Percentiles rank a stretch among this genome's conserved stretches.
Evolutionary conservation across 2,329 filamentous ascomycete species (phyloP).

Genomic region (Monilinia vaccinii-corymbosi): DNA sequence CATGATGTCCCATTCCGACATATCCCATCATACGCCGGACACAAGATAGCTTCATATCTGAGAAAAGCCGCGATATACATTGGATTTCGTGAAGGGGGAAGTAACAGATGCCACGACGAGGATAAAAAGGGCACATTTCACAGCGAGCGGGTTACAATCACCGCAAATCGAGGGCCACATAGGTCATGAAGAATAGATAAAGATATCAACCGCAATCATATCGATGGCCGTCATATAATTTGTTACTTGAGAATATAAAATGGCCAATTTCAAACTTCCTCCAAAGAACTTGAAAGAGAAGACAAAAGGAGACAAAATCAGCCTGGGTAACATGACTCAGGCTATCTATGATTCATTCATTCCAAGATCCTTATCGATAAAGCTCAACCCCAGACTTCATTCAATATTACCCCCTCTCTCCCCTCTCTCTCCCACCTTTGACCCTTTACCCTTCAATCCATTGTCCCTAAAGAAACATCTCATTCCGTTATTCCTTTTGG

Average conservation of each 20-base stretch:
- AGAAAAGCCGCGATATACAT: not conserved
- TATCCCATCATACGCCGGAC: not conserved
- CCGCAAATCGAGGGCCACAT: not conserved
- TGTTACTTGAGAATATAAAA: too few relatives aligned
- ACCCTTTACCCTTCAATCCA: not conserved
- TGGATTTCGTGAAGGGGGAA: not conserved
- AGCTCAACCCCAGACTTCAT: slow-evolving; percentile 17
- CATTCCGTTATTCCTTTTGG: not conserved
- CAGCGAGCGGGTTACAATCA: not conserved
- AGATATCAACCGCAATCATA: too few relatives aligned
- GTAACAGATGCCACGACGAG: too few relatives aligned
- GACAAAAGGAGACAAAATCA: too few relatives aligned
- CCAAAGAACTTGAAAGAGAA: too few relatives aligned
- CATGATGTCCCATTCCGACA: slow-evolving; percentile 12
- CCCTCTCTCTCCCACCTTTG: not conserved
- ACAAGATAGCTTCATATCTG: not conserved
- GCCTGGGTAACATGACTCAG: slow-evolving; percentile 12
- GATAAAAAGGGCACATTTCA: not conserved
- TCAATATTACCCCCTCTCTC: not conserved
- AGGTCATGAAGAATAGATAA: not conserved
- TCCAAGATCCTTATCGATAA: slow-evolving; percentile 26
- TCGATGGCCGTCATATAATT: too few relatives aligned
- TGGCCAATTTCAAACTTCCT: too few relatives aligned
- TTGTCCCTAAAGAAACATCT: not conserved
- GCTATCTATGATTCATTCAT: slow-evolving; percentile 19